phyloP scores from a whole-genome alignment of 805 yeast species.

The Isabelozyma gotoi region DNA sequence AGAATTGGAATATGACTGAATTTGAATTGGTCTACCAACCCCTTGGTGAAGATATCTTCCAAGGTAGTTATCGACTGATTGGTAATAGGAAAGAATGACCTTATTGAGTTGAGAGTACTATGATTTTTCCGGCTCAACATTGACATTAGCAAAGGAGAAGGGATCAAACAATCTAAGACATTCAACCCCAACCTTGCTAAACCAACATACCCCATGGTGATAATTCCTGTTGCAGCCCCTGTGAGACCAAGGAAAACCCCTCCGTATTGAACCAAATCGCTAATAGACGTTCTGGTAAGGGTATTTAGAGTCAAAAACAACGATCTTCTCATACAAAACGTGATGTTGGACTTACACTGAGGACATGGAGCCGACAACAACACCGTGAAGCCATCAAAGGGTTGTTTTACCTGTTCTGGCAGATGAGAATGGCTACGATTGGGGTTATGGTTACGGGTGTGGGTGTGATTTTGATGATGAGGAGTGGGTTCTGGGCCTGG shows the following conservation, averaged over 20 bases:
- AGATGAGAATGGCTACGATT: not conserved
- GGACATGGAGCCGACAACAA: conserved; percentile 35
- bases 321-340: conserved; percentile 31
- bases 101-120: not conserved
- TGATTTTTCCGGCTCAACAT: conserved; percentile 15
- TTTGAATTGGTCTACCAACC: conserved; percentile 35
- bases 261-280: conserved; percentile 26
- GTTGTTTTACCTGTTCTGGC: not conserved
- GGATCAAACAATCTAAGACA: conserved; percentile 36
- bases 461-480: not conserved
- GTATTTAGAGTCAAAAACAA: conserved; percentile 19
- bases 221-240: conserved; percentile 39
- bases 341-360: conserved; percentile 37
- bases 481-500: not conserved
- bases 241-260: conserved; percentile 34
- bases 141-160: conserved; percentile 29
- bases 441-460: not conserved
- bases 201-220: conserved; percentile 39
- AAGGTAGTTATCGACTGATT: conserved; percentile 14
- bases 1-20: conserved; percentile 36
- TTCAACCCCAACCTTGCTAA: conserved; percentile 37
- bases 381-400: conserved; percentile 6
- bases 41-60: conserved; percentile 29
- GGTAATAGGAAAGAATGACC: conserved; percentile 2
- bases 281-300: conserved; percentile 13